Base-by-base conservation (phyloP, 129 eudicot species). In the Saussurea involucrata region DNA sequence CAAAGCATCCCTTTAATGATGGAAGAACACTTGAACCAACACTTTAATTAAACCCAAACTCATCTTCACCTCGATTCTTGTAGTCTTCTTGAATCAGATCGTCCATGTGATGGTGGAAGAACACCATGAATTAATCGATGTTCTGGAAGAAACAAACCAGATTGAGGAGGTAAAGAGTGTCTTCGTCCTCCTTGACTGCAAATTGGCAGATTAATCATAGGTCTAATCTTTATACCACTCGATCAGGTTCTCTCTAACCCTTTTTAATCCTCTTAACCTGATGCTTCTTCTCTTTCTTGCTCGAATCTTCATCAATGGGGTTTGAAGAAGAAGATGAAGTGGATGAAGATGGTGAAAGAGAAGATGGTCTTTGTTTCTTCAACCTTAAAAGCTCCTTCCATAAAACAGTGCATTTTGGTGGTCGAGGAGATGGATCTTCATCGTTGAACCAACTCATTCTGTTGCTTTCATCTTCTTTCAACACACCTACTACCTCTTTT, bases 361-460 rank as follows among this genome's bases (percentile, higher is more conserved):
- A 77, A 21, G 95, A 82, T 1, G 87, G 78, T 0, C 90, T 68
- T 42, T 83, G 92, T 60, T 90, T 93, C 81, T 80, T 93, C 81
- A 93, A 77, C 74, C 95, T 74, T 5, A 90, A 32, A 61, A 93
- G 63, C 72, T 93, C 98, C 69, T 93, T 93, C 98, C 98, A 93
- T 69, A 93, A 76, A 73, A 93, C 98, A 22, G 95, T 90, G 81
- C 98, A 90, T 25, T 81, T 90, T 7, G 97, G 98, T 4, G 97
- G 98, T 73, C 98, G 84, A 4, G 98, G 98, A 4, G 98, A 93
- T 1, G 98, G 98, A 73, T 93, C 98, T 67, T 93, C 97, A 15
- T 93, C 98, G 21, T 90, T 82, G 74, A 89, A 90, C 95, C 92
- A 92, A 73, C 78, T 89, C 77, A 80, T 74, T 32, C 70, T 63